Evolutionary conservation across 768 basidiomycete species (phyloP), one percentile per base, ranked within the genome.

Genomic region (Psilocybe cyanescens): DNA sequence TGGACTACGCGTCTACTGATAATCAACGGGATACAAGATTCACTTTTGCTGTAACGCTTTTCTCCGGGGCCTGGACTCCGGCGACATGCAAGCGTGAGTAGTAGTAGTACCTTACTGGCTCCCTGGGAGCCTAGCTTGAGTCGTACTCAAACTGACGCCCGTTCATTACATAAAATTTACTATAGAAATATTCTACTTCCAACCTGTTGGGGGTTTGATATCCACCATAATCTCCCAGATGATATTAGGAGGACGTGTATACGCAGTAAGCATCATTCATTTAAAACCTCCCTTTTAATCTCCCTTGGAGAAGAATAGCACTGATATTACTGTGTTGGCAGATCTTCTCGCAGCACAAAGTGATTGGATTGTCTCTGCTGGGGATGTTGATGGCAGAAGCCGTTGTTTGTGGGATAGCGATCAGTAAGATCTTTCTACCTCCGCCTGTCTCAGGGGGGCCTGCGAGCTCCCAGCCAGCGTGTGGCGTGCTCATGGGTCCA

Each of bases 231-330:
- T 72, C 16, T 70, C 71, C 11, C 71, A 72, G 39, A 45, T 67
- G 8, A 70, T 72, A 17, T 58, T 72, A 49, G 71, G 71, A n/a
- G 58, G 60, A 41, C 65, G 69, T 31, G 69, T 72, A 41, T 69
- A 65, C 55, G 69, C 66, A 30, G 71, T 70, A 62, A 14, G 63
- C 56, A 37, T 35, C 8, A 31, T 24, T 24, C 24, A 2, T 24
- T 24, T 24, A 24, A 24, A 35, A 35, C 33, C 33, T 35, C 11
- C 33, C 33, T 35, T 7, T 35, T 24, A 17, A 50, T 7, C 8
- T n/a, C 9, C 24, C 8, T 24, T 24, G 24, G 24, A 24, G 24
- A 24, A 35, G 4, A 49, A 4, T 1, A 6, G 7, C 16, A 31
- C 24, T 41, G 28, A 29, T 24, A 19, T 33, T 37, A 35, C 1